Base-by-base conservation (phyloP, 129 eudicot genomes). In the Rutidosis leptorrhynchoides region DNA sequence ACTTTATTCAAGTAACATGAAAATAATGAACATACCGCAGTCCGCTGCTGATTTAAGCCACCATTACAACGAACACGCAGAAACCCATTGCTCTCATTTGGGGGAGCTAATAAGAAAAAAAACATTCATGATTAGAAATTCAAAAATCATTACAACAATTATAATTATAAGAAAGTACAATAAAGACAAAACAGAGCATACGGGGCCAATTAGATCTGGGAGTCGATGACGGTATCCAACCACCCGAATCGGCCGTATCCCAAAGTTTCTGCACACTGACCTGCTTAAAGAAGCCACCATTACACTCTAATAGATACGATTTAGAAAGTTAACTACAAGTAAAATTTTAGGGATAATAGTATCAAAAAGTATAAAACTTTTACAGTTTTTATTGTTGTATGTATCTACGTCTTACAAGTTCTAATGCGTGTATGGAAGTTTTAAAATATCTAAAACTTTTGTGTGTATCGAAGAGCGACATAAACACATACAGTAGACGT, bases 61-160 rank as follows among this genome's bases (percentile, higher is more conserved):
- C 98, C 98, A 69, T 92, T 92, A 80, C 98, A 92, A 53, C 98
- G 96, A 76, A 92, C 98, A 69, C 91, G 87, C 37, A 92, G 79
- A 74, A 80, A 92, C 33, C 98, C 96, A 69, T 92, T 88, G 80
- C 77, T 85, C 71, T 88, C 86, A 4, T 58, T 67, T 69, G 96
- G 78, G 52, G 96, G 98, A 58, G 96, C 98, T 92, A 80, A 79
- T 83, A 87, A 77, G 77, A 57, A 17, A 48, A 43, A 12, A 2
- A 16, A 32, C 33, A 65, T 53, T 48, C 23, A 37, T 12, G 26
- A 68, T 6, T 68, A 43, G 40, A 22, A 61, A 25, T 25, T 25
- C 2, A 72, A 60, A 45, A 12, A 76, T 45, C 71, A 37, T 28
- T n/a, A 28, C 53, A 67, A 67, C 55, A 69, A 40, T 32, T 56